Base-by-base conservation (phyloP, 805 yeast species). In the Monosporozyma unispora region DNA sequence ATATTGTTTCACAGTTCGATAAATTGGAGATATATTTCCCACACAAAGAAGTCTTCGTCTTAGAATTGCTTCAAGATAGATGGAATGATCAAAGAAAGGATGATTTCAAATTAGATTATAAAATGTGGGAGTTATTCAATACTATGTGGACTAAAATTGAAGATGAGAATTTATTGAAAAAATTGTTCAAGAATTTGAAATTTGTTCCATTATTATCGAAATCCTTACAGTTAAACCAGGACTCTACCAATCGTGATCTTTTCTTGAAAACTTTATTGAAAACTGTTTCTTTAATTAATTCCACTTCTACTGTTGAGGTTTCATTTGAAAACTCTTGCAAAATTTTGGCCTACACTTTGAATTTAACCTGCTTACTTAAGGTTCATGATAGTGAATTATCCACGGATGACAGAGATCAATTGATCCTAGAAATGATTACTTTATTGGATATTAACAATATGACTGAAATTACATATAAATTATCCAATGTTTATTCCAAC, bases 1-100 rank as follows among this genome's bases (percentile, higher is more conserved):
- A 57, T 43, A 42, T 66, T 62, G 41, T 69, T 70, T 6, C 55
- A 50, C 41, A 57, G 56, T 35, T 64, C 72, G 28, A 59, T 77
- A 19, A 70, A 62, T 62, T 51, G 48, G 61, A 48, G 0, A 69
- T 78, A 1, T 73, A 70, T 48, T 71, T 84, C 12, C 90, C 89
- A 8, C 76, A 80, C 50, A 68, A 68, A 48, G 73, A 74, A 22
- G 58, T 64, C 0, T 84, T 84, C 54, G 66, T 82, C 3, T 69
- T 82, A 46, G 86, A 81, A 45, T 67, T 84, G 31, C 52, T 84
- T 1, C 71, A 78, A 47, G 87, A 82, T 58, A 69, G 89, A 48
- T 62, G 84, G 57, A 75, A 76, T 50, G 86, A 80, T 49, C 52
- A 54, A 9, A 72, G 71, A 44, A 61, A 64, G n/a, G 52, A 62